Conservation (phyloP, 2,329 filamentous ascomycete genomes). For the Stachybotrys echinatus region DNA sequence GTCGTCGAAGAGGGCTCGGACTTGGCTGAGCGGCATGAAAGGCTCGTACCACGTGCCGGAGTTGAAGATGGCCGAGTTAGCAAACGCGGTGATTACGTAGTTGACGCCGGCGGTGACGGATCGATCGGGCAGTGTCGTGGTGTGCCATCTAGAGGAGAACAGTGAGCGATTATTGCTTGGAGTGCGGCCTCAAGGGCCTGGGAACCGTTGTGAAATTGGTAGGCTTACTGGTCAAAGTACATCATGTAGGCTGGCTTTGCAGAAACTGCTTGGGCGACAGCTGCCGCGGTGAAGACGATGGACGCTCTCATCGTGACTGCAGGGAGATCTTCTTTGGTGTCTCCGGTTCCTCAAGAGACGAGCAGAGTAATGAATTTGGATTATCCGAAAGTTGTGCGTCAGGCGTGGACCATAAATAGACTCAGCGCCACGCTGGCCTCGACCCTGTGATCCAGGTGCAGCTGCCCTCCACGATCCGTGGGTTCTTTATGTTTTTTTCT, state of each 20-base stretch:
- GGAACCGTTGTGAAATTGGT: not conserved
- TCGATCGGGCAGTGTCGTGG: conserved; percentile 24
- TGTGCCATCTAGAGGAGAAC: conserved; percentile 34
- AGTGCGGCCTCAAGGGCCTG: too few relatives aligned
- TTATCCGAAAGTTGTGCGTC: too few relatives aligned
- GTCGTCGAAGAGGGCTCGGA: conserved; percentile 46
- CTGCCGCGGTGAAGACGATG: not conserved
- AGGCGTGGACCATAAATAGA: too few relatives aligned
- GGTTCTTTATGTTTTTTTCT: too few relatives aligned
- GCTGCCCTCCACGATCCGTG: too few relatives aligned
- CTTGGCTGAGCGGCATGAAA: conserved; percentile 44
- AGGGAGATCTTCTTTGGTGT: too few relatives aligned
- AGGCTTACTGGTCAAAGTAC: not conserved
- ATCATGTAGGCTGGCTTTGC: not conserved
- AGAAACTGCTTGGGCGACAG: not conserved
- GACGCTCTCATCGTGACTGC: not conserved
- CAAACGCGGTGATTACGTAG: conserved; percentile 51
- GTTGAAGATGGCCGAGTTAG: conserved; percentile 44
- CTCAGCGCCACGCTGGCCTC: too few relatives aligned
- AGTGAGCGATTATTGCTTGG: too few relatives aligned
- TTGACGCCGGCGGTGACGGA: conserved; percentile 39
- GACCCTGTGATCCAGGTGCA: too few relatives aligned
- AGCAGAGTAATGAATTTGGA: too few relatives aligned
- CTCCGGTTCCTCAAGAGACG: too few relatives aligned
- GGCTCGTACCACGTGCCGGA: conserved; percentile 39